Evolutionary conservation across 1,139 yeast species (phyloP), one percentile per base, ranked within the genome.

Genomic region (Hemisphaericaspora xylofermentans): DNA sequence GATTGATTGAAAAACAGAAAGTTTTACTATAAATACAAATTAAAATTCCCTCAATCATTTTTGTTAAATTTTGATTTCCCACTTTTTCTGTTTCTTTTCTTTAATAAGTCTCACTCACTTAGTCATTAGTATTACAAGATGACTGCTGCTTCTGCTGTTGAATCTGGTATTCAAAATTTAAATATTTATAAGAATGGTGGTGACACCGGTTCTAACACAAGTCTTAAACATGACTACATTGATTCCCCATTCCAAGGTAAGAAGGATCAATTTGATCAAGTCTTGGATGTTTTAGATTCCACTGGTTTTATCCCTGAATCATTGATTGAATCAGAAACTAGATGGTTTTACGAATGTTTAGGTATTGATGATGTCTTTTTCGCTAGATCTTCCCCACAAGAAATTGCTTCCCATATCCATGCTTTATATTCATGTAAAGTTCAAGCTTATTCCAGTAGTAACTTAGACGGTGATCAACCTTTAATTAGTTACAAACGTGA

Each of bases 331-430:
- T 72, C 78, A 43, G 98, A 91, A 65, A 83, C 94, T 7, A 78
- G 74, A 56, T 91, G 96, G 95, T 93, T 93, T 61, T 93, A 93
- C 68, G 82, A 86, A 47, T 68, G 78, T 39, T 75, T 93, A 51
- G 97, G 97, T 32, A 88, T 93, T 48, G 97, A 89, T 59, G 97
- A 85, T 60, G 84, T 88, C 30, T 93, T 88, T 66, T 91, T 93
- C 60, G 93, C 95, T 40, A 80, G 87, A 51, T 96, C 91, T 60
- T 68, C 87, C 3, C 84, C 91, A 17, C 80, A 77, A 44, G 89
- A 82, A 44, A 85, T 93, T 54, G 93, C 88, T 32, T 78, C 87
- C 42, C 95, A 88, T 60, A 80, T 83, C 50, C 88, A 87, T 57
- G 86, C 96, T 13, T 74, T 93, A 45, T 93, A 91, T 64, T 88